A percentile compares a stretch with the other conserved stretches of the same genome.
Evolutionary conservation across 192 early-diverging fungal species (phyloP).

Genomic region (Entophlyctis luteolus): DNA sequence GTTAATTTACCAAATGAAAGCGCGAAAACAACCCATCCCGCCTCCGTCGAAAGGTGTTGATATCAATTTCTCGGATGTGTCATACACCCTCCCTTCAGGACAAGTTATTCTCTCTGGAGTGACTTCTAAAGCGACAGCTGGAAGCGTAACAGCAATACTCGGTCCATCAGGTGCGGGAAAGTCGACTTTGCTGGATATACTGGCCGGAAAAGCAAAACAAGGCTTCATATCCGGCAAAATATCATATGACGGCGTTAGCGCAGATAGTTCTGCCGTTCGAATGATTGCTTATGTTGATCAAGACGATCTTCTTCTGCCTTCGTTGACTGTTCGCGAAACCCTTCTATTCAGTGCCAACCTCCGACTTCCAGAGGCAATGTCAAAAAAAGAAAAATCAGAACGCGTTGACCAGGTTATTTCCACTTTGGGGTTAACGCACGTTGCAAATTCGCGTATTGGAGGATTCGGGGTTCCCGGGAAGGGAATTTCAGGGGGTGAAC

Average conservation of each 20-base stretch:
- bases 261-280: slow-evolving; percentile 15
- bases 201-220: slow-evolving; percentile 61
- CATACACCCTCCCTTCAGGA: slow-evolving; percentile 32
- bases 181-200: slow-evolving; percentile 78
- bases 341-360: slow-evolving; percentile 72
- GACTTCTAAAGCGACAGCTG: slow-evolving; percentile 67
- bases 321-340: slow-evolving; percentile 75
- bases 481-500: slow-evolving; percentile 51
- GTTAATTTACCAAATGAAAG: slow-evolving; percentile 13
- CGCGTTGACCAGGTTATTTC: slow-evolving; percentile 66
- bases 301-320: slow-evolving; percentile 45
- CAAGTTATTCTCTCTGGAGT: slow-evolving; percentile 61
- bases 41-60: slow-evolving; percentile 28
- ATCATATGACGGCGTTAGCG: slow-evolving; percentile 29
- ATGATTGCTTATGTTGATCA: slow-evolving; percentile 48
- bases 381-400: slow-evolving; percentile 43
- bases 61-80: slow-evolving; percentile 27
- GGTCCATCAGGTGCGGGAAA: slow-evolving; percentile 89
- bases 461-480: slow-evolving; percentile 26
- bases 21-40: slow-evolving; percentile 20
- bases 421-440: slow-evolving; percentile 59
- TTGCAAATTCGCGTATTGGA: slow-evolving; percentile 53
- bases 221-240: slow-evolving; percentile 34
- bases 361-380: slow-evolving; percentile 59
- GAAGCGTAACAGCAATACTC: slow-evolving; percentile 80